Percentiles rank a stretch among this genome's conserved stretches.
phyloP scores from a whole-genome alignment of 1,139 yeast genomes.

The Diutina sp. region DNA sequence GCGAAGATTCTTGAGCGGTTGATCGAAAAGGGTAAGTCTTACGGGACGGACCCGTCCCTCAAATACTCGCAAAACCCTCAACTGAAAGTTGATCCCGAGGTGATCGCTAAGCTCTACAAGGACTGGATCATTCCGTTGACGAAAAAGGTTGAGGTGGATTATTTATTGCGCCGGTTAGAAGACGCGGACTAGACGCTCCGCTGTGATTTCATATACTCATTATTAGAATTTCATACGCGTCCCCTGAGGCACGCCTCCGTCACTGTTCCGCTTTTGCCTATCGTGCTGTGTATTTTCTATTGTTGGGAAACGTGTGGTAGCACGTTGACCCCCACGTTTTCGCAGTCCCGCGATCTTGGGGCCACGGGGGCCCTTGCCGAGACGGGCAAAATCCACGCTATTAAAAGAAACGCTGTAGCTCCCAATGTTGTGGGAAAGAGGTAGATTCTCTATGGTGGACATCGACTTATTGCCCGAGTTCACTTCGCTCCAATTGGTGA shows the following conservation, averaged over 20 bases:
- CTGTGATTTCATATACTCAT: neutral
- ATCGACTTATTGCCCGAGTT: neutral
- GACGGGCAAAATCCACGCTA: neutral
- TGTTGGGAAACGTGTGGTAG: neutral
- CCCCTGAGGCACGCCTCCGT: neutral
- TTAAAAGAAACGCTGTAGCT: neutral
- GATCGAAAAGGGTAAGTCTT: conserved; percentile 66
- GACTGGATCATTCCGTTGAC: conserved; percentile 88
- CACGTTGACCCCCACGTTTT: conserved; percentile 1
- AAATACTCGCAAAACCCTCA: conserved; percentile 55
- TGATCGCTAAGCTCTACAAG: conserved; percentile 70
- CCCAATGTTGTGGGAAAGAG: neutral
- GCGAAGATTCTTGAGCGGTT: conserved; percentile 69
- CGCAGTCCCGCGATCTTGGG: neutral
- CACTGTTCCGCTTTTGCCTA: neutral
- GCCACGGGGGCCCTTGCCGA: neutral
- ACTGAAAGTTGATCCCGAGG: conserved; percentile 71
- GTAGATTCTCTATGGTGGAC: neutral
- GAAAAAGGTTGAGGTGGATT: conserved; percentile 88
- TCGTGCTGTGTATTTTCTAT: neutral
- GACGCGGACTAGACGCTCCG: conserved; percentile 20
- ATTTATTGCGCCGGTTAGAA: conserved; percentile 71
- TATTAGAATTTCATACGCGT: neutral
- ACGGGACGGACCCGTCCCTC: conserved; percentile 81
- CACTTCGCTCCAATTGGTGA: neutral